Evolutionary conservation across 495 filamentous ascomycete genomes (phyloP), one percentile per base, ranked within the genome.

Genomic region (Xylaria scruposa): DNA sequence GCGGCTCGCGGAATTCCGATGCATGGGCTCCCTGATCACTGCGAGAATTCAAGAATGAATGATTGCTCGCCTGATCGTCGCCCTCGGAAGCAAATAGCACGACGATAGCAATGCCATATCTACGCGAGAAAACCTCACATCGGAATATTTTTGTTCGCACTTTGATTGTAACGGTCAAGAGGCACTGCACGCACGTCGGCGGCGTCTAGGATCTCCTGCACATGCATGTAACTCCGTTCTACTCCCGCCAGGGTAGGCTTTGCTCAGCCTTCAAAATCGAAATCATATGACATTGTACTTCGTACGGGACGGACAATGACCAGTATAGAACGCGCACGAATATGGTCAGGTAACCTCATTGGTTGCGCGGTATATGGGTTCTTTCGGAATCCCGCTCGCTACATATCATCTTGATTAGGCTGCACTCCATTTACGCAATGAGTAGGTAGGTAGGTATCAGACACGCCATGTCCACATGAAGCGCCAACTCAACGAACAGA

Each of bases 41-140:
- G 59, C n/a, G 19, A 62, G 3, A 56, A 19, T 31, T 13, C 17
- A 24, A 19, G 31, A 60, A 29, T 44, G 60, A 66, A 29, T 66
- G 63, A 63, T 63, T 24, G 38, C 49, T 56, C 65, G n/a, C 65
- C 56, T 54, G 65, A 67, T 67, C 65, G 65, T n/a, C 65, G n/a
- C 56, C n/a, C n/a, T 49, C 33, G 26, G 17, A 42, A 17, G 33
- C 38, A 44, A 13, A 21, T 15, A 29, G 12, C 38, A 63, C 60
- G 5, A 44, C 3, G 13, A 29, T 63, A 61, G 24, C 33, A 31
- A 24, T 6, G 21, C 36, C 36, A 12, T 12, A 36, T 26, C 33
- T 65, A 42, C 44, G 21, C 44, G 21, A 19, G 12, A 46, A 46
- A 63, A 46, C 60, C 60, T 63, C 60, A 29, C 10, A 4, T n/a